phyloP scores from a whole-genome alignment of 768 basidiomycete species.

The Russula emetica region DNA sequence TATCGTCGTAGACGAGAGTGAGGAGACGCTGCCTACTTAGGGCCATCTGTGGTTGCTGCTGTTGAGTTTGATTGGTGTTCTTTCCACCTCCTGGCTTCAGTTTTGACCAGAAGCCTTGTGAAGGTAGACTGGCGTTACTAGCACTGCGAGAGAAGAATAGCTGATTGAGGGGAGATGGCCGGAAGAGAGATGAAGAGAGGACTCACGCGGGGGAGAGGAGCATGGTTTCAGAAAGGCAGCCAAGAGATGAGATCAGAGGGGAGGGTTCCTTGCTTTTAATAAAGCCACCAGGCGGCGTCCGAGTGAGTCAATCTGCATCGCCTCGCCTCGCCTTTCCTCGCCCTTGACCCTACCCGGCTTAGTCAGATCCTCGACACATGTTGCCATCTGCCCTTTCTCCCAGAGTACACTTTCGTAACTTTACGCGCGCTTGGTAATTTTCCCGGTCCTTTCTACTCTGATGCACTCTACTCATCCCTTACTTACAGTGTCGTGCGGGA shows the following conservation, averaged over 20 bases:
- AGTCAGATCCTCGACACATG: not conserved
- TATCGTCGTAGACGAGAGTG: constrained; percentile 77
- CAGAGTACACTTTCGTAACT: not conserved
- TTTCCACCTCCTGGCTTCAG: constrained; percentile 47
- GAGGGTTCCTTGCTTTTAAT: constrained; percentile 5
- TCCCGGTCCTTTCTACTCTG: not conserved
- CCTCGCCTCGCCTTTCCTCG: not conserved
- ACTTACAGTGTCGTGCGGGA: not conserved
- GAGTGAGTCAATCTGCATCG: not conserved
- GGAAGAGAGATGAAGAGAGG: constrained; percentile 27
- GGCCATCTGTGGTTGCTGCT: constrained; percentile 52
- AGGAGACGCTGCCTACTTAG: constrained; percentile 70
- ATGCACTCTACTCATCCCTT: not conserved
- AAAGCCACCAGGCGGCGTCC: constrained; percentile 18
- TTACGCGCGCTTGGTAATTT: not conserved
- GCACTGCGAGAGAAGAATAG: constrained; percentile 48
- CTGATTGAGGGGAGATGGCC: constrained; percentile 29
- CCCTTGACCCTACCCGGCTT: not conserved
- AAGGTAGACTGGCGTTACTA: constrained; percentile 56
- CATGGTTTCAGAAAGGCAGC: constrained; percentile 42
- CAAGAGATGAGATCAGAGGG: constrained; percentile 13
- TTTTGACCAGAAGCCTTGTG: constrained; percentile 54
- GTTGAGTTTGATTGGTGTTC: constrained; percentile 50
- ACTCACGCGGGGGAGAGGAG: constrained; percentile 78
- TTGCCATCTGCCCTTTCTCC: not conserved